Percentiles rank a stretch among this genome's conserved stretches.
Conservation (phyloP, 208 protist species). For the Leishmania amazonensis region DNA sequence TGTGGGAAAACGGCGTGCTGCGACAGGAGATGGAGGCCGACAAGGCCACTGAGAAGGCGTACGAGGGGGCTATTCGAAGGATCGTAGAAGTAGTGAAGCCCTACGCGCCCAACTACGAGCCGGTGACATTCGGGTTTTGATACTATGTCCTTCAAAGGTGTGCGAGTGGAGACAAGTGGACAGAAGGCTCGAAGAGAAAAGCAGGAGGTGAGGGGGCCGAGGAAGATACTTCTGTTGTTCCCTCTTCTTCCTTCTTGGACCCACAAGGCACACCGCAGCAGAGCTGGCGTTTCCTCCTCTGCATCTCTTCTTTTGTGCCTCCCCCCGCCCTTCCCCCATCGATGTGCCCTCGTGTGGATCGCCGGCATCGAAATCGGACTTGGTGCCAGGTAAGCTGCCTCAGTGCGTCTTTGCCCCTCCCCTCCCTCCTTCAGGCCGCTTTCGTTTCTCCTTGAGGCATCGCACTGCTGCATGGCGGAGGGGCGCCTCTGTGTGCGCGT, state of each 20-base stretch:
- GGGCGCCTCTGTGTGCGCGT: background rate
- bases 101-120: constrained; percentile 73
- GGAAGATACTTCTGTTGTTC: background rate
- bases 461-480: background rate
- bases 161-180: background rate
- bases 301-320: background rate
- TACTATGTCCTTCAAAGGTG: background rate
- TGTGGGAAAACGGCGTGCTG: constrained; percentile 79
- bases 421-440: background rate
- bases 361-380: background rate
- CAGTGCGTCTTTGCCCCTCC: background rate
- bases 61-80: constrained; percentile 56
- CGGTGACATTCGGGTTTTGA: constrained; percentile 40
- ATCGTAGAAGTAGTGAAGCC: constrained; percentile 66
- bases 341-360: background rate
- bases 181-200: background rate
- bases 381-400: background rate
- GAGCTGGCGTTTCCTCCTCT: background rate
- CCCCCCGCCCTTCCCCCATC: background rate
- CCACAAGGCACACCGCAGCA: background rate
- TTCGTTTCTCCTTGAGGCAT: background rate
- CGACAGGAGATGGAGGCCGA: constrained; percentile 65
- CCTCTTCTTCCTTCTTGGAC: background rate
- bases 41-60: constrained; percentile 45
- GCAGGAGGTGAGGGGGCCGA: background rate